Base-by-base conservation (phyloP, 1,284 basidiomycete genomes). In the Tilletia indica region DNA sequence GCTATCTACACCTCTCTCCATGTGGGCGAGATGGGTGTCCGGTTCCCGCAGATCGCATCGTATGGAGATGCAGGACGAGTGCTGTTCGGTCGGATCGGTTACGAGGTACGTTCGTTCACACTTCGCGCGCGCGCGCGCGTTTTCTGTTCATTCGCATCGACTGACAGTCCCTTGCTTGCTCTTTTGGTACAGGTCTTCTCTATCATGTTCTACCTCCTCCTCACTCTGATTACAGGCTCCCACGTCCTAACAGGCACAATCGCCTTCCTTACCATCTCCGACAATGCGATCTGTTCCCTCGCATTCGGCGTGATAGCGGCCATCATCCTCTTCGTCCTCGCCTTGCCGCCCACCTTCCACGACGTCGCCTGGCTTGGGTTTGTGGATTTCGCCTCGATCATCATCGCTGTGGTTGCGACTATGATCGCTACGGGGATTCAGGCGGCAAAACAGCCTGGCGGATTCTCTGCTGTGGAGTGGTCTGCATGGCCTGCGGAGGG, bases 221-320 rank as follows among this genome's bases (percentile, higher is more conserved):
- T 70, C 70, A 72, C 42, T 25, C 64, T 73, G 47, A 64, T 68
- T 39, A 71, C 70, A n/a, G 72, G 72, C 16, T 82, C 80, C 1
- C 80, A 83, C 69, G 77, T 77, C 63, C 74, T 82, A n/a, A 82
- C 80, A 9, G 80, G 79, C 31, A 77, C 76, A 25, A 76, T 79
- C 31, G 74, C 77, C 6, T 78, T 80, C 71, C 69, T 75, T 69
- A 78, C 75, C 71, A 64, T 82, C 39, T 73, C 73, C 70, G 58
- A 72, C 69, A 71, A 77, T 36, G 74, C 73, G 66, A 70, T 77
- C 69, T 82, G 80, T 72, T 74, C 73, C 36, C 64, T 81, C 58
- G 77, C 73, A 42, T 82, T 80, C 67, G 76, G 75, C 56, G 71
- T 78, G 70, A 72, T 82, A 68, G 74, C 76, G 36, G 79, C 80